phyloP scores from a whole-genome alignment of 176 grass and related monocot genomes.

The Triticum aestivum region DNA sequence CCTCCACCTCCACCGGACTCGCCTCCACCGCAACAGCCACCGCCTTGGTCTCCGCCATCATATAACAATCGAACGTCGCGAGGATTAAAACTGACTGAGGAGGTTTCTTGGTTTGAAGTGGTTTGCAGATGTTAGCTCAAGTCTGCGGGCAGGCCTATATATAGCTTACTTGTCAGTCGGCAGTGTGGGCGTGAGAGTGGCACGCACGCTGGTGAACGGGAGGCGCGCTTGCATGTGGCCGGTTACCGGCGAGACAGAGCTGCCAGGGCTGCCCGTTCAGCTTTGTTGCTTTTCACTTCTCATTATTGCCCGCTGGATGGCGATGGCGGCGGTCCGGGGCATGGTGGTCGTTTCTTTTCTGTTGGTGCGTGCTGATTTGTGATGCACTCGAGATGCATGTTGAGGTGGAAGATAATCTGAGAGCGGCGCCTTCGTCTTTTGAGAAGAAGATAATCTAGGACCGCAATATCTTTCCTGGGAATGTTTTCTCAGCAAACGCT shows the following conservation, averaged over 20 bases:
- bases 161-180: neutral
- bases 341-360: neutral
- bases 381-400: neutral
- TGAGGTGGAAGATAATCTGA: neutral
- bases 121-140: neutral
- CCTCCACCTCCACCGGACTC: too few relatives aligned
- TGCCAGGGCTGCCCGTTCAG: too few relatives aligned
- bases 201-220: neutral
- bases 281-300: neutral
- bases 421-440: neutral
- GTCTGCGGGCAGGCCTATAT: neutral
- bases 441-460: neutral
- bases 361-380: neutral
- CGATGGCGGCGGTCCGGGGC: neutral
- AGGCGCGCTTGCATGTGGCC: neutral
- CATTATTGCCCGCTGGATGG: neutral
- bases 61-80: neutral
- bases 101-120: neutral
- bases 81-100: neutral
- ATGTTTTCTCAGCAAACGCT: too few relatives aligned
- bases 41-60: slow-evolving; percentile 18
- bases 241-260: neutral
- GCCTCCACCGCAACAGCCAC: neutral
- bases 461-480: too few relatives aligned
- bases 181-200: neutral